These are phyloP conservation scores for Triadica sebifera DNA, from an alignment of 345 rosid species.

Conservation along the genomic window DNA sequence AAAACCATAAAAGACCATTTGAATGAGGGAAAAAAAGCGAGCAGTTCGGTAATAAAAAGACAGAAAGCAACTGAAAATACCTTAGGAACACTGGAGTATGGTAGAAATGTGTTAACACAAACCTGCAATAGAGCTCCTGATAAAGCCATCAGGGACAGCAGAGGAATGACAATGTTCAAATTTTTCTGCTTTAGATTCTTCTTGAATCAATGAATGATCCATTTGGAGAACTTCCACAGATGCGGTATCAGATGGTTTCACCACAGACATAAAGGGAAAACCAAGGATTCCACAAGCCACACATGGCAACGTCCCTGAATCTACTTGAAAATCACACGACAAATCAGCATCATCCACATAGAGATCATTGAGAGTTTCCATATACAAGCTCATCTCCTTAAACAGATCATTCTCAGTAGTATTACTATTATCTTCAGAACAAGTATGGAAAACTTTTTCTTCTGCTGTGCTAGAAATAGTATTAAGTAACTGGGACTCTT, in stretches of 20 bases:
- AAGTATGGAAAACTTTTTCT: slow-evolving; percentile 32
- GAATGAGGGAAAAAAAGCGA: not conserved
- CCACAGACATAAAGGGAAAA: slow-evolving; percentile 94
- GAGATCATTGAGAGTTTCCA: slow-evolving; percentile 71
- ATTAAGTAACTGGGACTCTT: slow-evolving; percentile 41
- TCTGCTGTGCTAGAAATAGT: slow-evolving; percentile 28
- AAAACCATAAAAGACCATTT: not conserved
- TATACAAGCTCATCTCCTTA: slow-evolving; percentile 78
- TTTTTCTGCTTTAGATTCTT: slow-evolving; percentile 19
- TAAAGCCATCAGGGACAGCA: slow-evolving; percentile 16
- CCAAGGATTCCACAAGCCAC: slow-evolving; percentile 99
- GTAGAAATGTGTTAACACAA: not conserved
- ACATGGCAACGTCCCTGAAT: slow-evolving; percentile 80
- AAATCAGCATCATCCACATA: slow-evolving; percentile 68
- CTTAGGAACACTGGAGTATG: not conserved
- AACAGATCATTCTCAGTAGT: slow-evolving; percentile 43
- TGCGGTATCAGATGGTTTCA: slow-evolving; percentile 67
- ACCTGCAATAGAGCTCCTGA: slow-evolving; percentile 39
- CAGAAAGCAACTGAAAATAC: not conserved
- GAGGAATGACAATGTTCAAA: slow-evolving; percentile 11
- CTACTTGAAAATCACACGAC: slow-evolving; percentile 85
- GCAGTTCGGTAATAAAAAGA: not conserved
- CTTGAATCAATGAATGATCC: slow-evolving; percentile 24
- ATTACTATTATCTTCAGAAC: slow-evolving; percentile 36
- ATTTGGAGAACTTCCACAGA: slow-evolving; percentile 29